Base-by-base conservation (phyloP, 257 asterid genomes). In the Echium plantagineum region DNA sequence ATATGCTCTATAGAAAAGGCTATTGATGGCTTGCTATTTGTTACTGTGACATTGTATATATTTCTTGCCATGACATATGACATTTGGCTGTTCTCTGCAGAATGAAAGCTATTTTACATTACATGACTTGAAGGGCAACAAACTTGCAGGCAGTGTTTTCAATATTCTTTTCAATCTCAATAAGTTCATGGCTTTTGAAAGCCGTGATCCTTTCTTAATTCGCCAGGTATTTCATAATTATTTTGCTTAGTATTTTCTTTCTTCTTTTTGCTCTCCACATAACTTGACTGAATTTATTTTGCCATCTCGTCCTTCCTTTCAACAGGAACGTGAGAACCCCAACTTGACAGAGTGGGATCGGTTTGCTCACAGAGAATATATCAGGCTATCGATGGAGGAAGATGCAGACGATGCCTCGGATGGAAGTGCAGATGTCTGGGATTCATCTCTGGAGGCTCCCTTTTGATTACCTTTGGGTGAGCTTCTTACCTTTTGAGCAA, bases 401-500 rank as follows among this genome's bases (percentile, higher is more conserved):
- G 99, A 93, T 75, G 95, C 96, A 52, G 99, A 93, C 67, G 97
- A 93, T 73, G 99, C 97, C 67, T 93, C 99, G 42, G 89, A 89
- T 70, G 99, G 99, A 69, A 93, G 99, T 84, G 96, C 96, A 52
- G 99, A 93, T 83, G 96, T 86, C 60, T 93, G 99, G 99, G 99
- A 93, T 76, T 95, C 89, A 74, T 81, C 99, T 49, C 96, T 93
- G 61, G 99, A 93, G 83, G 95, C 99, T 81, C 97, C 99, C 6
- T 93, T 93, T 70, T 93, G 83, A 93, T 77, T 75, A 74, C 72
- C 74, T 58, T 64, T 57, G 59, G 83, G 94, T 83, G 73, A 76
- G 91, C 66, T 62, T 48, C 32, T 20, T 48, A 21, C 52, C 7
- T 28, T 9, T 52, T 42, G 58, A 53, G 52, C 12, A 46, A 17